phyloP scores from a whole-genome alignment of 441 rosid species.

The Populus hybrid region DNA sequence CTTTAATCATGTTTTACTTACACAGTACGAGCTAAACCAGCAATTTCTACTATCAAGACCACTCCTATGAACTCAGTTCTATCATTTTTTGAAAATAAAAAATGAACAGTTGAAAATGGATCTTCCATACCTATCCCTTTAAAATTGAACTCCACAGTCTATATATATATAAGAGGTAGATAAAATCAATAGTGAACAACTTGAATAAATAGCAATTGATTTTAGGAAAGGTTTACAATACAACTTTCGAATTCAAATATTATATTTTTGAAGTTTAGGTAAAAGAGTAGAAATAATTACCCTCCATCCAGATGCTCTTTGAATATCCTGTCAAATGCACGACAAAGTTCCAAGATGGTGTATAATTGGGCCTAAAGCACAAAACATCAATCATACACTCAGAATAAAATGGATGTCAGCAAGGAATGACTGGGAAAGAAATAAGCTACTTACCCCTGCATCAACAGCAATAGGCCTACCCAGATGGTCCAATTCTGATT shows the following conservation, averaged over 20 bases:
- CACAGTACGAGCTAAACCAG: no score
- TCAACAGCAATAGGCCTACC: constrained; percentile 91
- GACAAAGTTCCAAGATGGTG: no score
- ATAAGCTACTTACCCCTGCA: constrained; percentile 69
- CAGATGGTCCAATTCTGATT: constrained; percentile 82
- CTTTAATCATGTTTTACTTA: no score
- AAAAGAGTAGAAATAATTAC: constrained; percentile 32
- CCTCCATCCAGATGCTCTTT: constrained; percentile 98
- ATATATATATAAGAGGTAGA: no score
- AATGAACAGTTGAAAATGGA: no score
- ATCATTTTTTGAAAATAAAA: no score
- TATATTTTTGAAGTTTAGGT: not conserved
- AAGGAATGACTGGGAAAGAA: not conserved
- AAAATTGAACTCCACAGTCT: no score
- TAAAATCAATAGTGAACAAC: not conserved
- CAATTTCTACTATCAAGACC: no score
- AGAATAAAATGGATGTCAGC: not conserved
- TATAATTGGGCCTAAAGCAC: constrained; percentile 70
- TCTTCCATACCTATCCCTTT: no score
- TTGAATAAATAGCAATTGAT: no score
- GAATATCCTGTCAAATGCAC: constrained; percentile 84
- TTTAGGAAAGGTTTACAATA: not conserved
- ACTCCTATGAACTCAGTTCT: no score
- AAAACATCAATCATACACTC: constrained; percentile 7
- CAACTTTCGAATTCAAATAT: not conserved